Percentiles rank a stretch among this genome's conserved stretches.
Conservation (phyloP, 2,329 filamentous ascomycete species). For the Chaetomiaceae sp. region DNA sequence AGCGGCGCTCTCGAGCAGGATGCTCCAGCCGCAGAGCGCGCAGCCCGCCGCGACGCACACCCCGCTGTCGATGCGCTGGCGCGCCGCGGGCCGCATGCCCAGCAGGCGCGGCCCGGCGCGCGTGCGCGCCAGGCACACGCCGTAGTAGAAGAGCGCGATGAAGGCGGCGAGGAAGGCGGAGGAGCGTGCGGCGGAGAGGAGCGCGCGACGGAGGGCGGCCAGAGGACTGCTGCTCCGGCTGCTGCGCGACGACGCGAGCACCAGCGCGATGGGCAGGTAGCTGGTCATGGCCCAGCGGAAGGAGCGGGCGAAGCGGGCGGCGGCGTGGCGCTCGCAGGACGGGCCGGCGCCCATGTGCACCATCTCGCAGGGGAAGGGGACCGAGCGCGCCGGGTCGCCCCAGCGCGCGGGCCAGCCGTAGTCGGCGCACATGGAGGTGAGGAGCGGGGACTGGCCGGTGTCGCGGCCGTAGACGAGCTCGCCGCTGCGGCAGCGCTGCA, state of each 20-base stretch:
- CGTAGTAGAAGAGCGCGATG: conserved; percentile 76
- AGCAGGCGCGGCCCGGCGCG: conserved; percentile 65
- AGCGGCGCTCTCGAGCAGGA: conserved; percentile 61
- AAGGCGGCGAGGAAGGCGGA: conserved; percentile 74
- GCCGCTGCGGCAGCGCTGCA: conserved; percentile 59
- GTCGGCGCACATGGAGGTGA: conserved; percentile 67
- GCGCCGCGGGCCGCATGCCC: conserved; percentile 40
- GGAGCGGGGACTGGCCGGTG: conserved; percentile 60
- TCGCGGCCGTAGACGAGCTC: conserved; percentile 67
- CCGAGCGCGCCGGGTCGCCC: conserved; percentile 63
- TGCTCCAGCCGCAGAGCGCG: conserved; percentile 73
- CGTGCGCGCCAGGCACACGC: conserved; percentile 71
- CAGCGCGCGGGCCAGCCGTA: conserved; percentile 61
- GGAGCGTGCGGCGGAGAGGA: conserved; percentile 59
- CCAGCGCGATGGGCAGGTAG: conserved; percentile 68
- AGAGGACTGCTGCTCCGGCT: conserved; percentile 43
- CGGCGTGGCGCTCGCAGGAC: conserved; percentile 68
- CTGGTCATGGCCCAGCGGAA: conserved; percentile 71
- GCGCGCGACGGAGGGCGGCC: conserved; percentile 41
- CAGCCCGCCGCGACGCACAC: conserved; percentile 68
- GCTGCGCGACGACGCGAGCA: conserved; percentile 44
- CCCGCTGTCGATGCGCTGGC: conserved; percentile 52
- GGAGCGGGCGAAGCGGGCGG: conserved; percentile 59
- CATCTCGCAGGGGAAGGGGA: conserved; percentile 75
- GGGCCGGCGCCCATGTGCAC: conserved; percentile 74